A percentile compares a stretch with the other conserved stretches of the same genome.
Conservation (phyloP, 805 yeast species). For the Brettanomyces custersianus region DNA sequence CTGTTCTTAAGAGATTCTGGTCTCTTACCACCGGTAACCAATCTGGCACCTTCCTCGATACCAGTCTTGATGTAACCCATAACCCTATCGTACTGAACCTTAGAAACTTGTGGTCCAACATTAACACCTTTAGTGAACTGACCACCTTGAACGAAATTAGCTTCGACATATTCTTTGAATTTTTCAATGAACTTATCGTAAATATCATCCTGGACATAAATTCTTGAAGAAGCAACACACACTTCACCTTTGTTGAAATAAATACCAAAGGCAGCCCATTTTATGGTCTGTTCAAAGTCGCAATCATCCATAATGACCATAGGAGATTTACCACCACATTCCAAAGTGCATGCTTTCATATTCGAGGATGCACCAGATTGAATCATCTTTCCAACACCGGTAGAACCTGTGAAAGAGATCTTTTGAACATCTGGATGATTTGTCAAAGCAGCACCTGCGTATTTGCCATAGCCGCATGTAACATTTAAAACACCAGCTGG, state of each 20-base stretch:
- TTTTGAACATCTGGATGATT: slow-evolving; percentile 50
- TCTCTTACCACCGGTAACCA: slow-evolving; percentile 57
- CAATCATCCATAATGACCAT: slow-evolving; percentile 83
- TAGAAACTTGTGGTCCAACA: slow-evolving; percentile 92
- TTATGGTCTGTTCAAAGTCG: slow-evolving; percentile 65
- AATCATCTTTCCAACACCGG: slow-evolving; percentile 68
- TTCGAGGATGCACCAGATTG: slow-evolving; percentile 75
- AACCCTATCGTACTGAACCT: slow-evolving; percentile 70
- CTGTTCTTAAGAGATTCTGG: slow-evolving; percentile 29
- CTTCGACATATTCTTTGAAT: slow-evolving; percentile 45
- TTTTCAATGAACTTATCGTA: slow-evolving; percentile 68
- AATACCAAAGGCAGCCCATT: slow-evolving; percentile 72
- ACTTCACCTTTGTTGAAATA: slow-evolving; percentile 94
- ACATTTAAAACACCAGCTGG: slow-evolving; percentile 60
- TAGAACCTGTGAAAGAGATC: slow-evolving; percentile 63
- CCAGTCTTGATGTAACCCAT: slow-evolving; percentile 71
- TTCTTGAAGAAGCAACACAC: slow-evolving; percentile 91
- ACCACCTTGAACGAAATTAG: slow-evolving; percentile 57
- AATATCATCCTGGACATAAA: slow-evolving; percentile 76
- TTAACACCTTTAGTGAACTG: slow-evolving; percentile 71
- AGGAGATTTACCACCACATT: slow-evolving; percentile 96
- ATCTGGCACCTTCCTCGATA: slow-evolving; percentile 72
- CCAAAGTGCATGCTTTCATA: slow-evolving; percentile 86
- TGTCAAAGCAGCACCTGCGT: slow-evolving; percentile 51
- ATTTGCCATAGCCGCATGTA: slow-evolving; percentile 53